Conservation (phyloP, 257 asterid genomes). For the Solanum gracilifrons region DNA sequence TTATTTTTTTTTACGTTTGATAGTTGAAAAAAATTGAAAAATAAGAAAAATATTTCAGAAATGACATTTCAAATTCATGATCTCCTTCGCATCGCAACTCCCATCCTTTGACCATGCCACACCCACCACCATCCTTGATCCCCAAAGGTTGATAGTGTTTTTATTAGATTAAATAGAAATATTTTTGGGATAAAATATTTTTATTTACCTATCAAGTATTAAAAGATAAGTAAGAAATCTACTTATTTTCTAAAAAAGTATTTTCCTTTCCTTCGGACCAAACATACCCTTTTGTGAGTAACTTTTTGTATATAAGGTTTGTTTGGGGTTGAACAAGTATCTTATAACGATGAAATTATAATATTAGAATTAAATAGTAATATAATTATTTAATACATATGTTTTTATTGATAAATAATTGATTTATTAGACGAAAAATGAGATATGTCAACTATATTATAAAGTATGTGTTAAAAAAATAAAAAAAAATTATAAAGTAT, state of each 20-base stretch:
- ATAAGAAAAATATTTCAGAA: background rate
- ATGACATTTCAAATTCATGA: background rate
- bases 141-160: background rate
- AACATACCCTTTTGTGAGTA: background rate
- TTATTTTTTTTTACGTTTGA: background rate
- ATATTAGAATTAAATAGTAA: no score
- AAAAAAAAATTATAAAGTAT: no score
- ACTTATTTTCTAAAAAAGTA: background rate
- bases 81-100: background rate
- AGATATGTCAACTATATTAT: background rate
- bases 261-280: background rate
- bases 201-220: background rate
- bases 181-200: accelerated
- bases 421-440: background rate
- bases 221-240: background rate
- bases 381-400: no score
- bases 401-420: background rate
- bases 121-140: background rate
- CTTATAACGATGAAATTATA: background rate
- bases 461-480: background rate
- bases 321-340: background rate
- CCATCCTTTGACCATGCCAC: background rate
- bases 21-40: background rate
- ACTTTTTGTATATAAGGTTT: background rate
- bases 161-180: background rate